Evolutionary conservation across 78 protist genomes (phyloP), one percentile per base, ranked within the genome.

Genomic region (Cavenderia fasciculata): DNA sequence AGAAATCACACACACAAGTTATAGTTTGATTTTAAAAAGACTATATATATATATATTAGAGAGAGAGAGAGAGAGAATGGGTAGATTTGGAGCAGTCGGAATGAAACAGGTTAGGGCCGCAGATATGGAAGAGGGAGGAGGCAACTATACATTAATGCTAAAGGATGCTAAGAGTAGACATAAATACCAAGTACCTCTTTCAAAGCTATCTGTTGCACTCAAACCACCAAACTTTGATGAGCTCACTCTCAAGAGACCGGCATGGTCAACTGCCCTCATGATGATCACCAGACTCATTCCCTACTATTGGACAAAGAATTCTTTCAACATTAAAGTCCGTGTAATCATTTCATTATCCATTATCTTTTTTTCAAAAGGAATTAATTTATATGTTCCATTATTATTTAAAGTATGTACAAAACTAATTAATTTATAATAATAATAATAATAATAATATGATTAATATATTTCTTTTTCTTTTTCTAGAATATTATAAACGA

Each of bases 291-390:
- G 63, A 51, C 62, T 71, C 5, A 36, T 71, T 36, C 78, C 78
- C 6, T 71, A 71, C 62, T 71, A 51, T 16, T 71, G 78, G 78
- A 51, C 78, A 25, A 71, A 71, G 59, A 71, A 71, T 34, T 21
- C 43, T 4, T 23, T 51, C 29, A 16, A n/a, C 12, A 19, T 31
- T 31, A 71, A 71, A 51, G n/a, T 71, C 1, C 7, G 78, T 27
- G 78, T 71, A 4, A 33, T 71, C 2, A 51, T 71, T 4, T 46
- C 61, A 12, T 19, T 71, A 4, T 71, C 78, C 1, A 51, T 51
- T 31, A 49, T 71, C 2, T 71, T 71, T n/a, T 2, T 71, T 18
- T 71, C 62, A 16, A 71, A 71, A 71, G 59, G 31, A 18, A 51
- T 71, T 8, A 71, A 71, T 34, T 34, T 71, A 52, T 71, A 51